Evolutionary conservation across 768 basidiomycete genomes (phyloP).

Genomic region (Tulasnella sp.): DNA sequence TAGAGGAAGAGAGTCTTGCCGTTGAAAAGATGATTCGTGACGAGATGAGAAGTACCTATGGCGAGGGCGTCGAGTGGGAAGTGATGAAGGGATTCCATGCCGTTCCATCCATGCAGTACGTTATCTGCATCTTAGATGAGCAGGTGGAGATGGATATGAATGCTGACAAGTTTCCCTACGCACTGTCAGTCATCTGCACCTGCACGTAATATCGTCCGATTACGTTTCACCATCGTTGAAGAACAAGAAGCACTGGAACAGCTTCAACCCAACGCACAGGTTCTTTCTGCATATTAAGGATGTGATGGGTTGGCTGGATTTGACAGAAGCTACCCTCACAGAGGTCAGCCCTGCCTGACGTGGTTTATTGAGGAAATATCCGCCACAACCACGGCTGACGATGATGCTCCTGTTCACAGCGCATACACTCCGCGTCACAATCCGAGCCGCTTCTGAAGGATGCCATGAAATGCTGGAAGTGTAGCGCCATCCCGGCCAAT

Average conservation of each 20-base stretch:
- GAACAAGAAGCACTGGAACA: constrained; percentile 84
- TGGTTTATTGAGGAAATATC: not conserved
- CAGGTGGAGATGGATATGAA: not conserved
- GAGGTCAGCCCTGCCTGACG: not conserved
- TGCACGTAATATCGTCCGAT: constrained; percentile 80
- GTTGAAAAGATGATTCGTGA: constrained; percentile 46
- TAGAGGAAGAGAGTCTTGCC: constrained; percentile 43
- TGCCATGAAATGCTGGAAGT: constrained; percentile 57
- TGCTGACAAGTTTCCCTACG: constrained; percentile 8
- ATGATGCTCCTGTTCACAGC: not conserved
- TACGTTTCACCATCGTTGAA: constrained; percentile 59
- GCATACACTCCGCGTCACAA: constrained; percentile 16
- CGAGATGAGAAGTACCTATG: constrained; percentile 64
- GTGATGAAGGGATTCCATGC: constrained; percentile 80
- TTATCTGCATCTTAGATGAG: constrained; percentile 17
- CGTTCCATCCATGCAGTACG: constrained; percentile 75
- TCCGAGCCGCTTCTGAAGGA: constrained; percentile 63
- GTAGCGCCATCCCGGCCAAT: constrained; percentile 49
- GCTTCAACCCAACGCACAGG: constrained; percentile 72
- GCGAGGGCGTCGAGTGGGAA: constrained; percentile 30
- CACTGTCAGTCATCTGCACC: constrained; percentile 54
- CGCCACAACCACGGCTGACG: too few relatives aligned
- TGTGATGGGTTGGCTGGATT: constrained; percentile 71
- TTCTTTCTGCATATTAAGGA: constrained; percentile 73
- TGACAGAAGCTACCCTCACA: constrained; percentile 15